Conservation (phyloP, 176 grass and related monocot species). For the Avena eriantha region DNA sequence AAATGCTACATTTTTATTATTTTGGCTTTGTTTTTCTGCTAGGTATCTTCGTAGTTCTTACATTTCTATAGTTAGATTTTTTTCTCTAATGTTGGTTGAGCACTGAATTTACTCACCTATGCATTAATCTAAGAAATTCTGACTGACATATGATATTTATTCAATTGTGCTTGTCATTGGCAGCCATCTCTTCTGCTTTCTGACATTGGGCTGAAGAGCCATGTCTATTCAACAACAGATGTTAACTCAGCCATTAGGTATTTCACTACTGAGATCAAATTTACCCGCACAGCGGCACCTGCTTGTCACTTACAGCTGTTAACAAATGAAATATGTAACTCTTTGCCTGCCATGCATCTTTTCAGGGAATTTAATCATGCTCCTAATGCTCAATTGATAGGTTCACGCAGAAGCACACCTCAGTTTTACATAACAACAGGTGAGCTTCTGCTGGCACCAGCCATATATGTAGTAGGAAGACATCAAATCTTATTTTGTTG, state of each 20-base stretch:
- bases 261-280: conserved; percentile 18
- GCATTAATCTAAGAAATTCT: background rate
- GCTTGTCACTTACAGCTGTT: conserved; percentile 2
- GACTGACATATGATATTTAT: background rate
- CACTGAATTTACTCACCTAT: conserved; percentile 6
- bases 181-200: conserved; percentile 80
- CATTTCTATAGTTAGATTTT: conserved; percentile 11
- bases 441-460: conserved; percentile 33
- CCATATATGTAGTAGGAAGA: background rate
- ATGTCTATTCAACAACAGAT: conserved; percentile 80
- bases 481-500: background rate
- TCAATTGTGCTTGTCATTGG: conserved; percentile 28
- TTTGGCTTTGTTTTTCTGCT: conserved; percentile 40
- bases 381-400: conserved; percentile 75
- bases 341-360: conserved; percentile 32
- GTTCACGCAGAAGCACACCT: conserved; percentile 71
- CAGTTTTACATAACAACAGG: conserved; percentile 77
- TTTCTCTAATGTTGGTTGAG: conserved; percentile 4
- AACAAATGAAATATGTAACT: conserved; percentile 23
- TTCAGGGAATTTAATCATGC: conserved; percentile 79
- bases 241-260: conserved; percentile 58
- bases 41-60: conserved; percentile 14
- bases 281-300: background rate
- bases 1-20: background rate
- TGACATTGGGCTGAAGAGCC: conserved; percentile 84